Conservation (phyloP, 176 grass and related monocot species). For the Triticum monococcum region DNA sequence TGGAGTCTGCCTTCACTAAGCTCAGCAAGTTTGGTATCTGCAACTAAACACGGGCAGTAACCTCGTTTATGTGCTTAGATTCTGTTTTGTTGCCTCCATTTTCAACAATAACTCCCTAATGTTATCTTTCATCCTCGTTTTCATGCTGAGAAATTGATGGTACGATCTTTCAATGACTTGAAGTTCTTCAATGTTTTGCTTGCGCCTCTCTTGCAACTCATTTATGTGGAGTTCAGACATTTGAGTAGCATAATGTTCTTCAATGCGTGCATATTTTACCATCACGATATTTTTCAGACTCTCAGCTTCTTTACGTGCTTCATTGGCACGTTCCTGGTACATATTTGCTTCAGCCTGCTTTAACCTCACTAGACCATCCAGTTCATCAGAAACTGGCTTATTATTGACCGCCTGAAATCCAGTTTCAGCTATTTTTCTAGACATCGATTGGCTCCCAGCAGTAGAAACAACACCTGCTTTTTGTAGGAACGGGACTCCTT, state of each 20-base stretch:
- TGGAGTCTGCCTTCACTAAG: conserved; percentile 32
- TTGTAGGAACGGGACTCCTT: conserved; percentile 48
- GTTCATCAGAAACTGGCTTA: conserved; percentile 69
- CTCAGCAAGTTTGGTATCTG: neutral
- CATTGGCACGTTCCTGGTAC: conserved; percentile 91
- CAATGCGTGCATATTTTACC: conserved; percentile 55
- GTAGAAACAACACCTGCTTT: conserved; percentile 35
- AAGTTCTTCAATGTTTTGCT: conserved; percentile 73
- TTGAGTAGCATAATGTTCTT: conserved; percentile 67
- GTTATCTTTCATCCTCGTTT: conserved; percentile 78
- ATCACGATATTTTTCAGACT: conserved; percentile 49
- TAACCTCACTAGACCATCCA: conserved; percentile 76
- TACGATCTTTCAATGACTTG: conserved; percentile 65
- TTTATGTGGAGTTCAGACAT: conserved; percentile 47
- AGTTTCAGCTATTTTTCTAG: conserved; percentile 42
- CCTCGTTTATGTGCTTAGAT: conserved; percentile 44
- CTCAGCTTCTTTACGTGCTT: conserved; percentile 68
- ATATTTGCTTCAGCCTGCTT: conserved; percentile 90
- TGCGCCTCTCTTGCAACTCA: conserved; percentile 72
- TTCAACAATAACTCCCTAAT: conserved; percentile 85
- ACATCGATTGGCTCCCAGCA: conserved; percentile 30
- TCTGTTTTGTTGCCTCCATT: conserved; percentile 77
- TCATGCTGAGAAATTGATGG: conserved; percentile 68
- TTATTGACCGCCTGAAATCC: conserved; percentile 44
- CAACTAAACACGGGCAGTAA: neutral